Base-by-base conservation (phyloP, 352 stramenopile genomes). In the Phytophthora pseudosyringae region DNA sequence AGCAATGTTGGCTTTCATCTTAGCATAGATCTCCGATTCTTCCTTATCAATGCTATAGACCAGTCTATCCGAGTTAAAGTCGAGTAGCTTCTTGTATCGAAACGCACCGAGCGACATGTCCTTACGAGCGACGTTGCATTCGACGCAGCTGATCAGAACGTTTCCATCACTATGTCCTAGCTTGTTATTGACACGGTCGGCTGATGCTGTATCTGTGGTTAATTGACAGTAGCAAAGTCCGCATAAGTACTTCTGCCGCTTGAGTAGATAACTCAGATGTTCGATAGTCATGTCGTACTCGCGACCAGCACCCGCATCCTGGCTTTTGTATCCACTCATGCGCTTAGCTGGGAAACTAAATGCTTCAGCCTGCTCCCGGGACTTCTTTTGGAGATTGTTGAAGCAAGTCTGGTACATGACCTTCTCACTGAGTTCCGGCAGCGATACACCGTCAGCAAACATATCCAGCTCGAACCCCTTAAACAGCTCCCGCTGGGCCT, bases 401-500 rank as follows among this genome's bases (percentile, higher is more conserved):
- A 57, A 57, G 21, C 18, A 47, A 3, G 44, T 67, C 18, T 71
- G 55, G 52, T 78, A 78, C 66, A 73, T 73, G 16, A 73, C 51
- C 11, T 75, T 75, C 25, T 71, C 60, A 0, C 11, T 10, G 10
- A 75, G 33, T 7, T 51, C 54, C 4, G 61, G 57, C 1, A 76
- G 47, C 6, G 40, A 64, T 8, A 72, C 47, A n/a, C 57, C 67
- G 52, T 76, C 56, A 12, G 8, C 32, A 21, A 71, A 75, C 67
- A 75, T 75, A 55, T 75, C 62, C 1, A 75, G 62, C 26, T 64
- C 47, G 35, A 71, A 71, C 16, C 40, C 3, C 31, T 55, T 59
- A 9, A 65, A 71, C n/a, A 21, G 21, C 2, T 21, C 21, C 1
- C 21, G 21, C 21, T 21, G 21, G 2, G 21, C 21, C 21, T 21